Base-by-base conservation (phyloP, 495 filamentous ascomycete species). In the Lentithecium fluviatile region DNA sequence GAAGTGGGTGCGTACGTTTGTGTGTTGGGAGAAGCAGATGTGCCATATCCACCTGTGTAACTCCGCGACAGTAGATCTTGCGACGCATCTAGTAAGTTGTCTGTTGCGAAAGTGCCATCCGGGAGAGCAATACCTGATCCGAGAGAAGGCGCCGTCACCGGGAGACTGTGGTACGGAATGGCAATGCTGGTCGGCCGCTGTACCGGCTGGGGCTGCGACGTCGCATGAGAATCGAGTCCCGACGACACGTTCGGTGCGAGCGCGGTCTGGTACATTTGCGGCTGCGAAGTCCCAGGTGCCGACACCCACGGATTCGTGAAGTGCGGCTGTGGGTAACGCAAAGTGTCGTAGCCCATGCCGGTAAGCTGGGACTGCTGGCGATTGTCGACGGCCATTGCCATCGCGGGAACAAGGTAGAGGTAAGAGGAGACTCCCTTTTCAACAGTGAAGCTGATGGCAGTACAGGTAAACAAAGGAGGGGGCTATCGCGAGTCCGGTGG, bases 221-320 rank as follows among this genome's bases (percentile, higher is more conserved):
- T 69, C 63, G 76, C 73, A 68, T 71, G 48, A 11, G 43, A 45
- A 2, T 67, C 59, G 20, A 67, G 59, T 21, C 58, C 58, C 23
- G 62, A 58, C 6, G 56, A 54, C 11, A 46, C 76, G 71, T 76
- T 85, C 81, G 78, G 82, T 64, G 81, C 79, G 75, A 82, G 82
- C 70, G 79, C 75, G 34, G 78, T 82, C 50, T 81, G 74, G 59
- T 85, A 85, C 25, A 84, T 70, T 1, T 80, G 78, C 23, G 78
- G 76, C 45, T 79, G 77, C 48, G 83, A 76, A 19, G 86, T 81
- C 25, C 85, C 79, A n/a, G 78, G 74, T 6, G 77, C 75, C 55
- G 86, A 78, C 56, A 79, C 80, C 92, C 92, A 97, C 15, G 93
- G 93, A 73, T 97, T 91, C 70, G 89, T 91, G 79, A 97, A 97